phyloP scores from a whole-genome alignment of 495 filamentous ascomycete genomes.

The Aspergillus affinis region DNA sequence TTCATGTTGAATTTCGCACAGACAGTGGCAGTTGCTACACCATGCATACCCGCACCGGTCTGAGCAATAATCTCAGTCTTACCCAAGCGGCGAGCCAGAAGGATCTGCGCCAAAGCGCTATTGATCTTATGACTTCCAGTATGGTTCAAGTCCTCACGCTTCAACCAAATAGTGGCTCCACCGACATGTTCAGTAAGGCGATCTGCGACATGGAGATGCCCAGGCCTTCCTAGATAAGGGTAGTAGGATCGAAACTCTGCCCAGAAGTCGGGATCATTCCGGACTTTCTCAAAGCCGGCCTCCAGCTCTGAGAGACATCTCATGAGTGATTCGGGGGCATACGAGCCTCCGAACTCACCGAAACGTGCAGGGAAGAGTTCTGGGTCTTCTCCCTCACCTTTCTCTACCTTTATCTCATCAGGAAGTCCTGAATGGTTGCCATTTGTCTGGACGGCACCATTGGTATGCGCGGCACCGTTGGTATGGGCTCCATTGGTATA shows the following conservation, averaged over 20 bases:
- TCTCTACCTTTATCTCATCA: no score
- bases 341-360: conserved; percentile 75
- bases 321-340: conserved; percentile 88
- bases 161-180: conserved; percentile 94
- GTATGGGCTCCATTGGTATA: no score
- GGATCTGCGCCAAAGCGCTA: conserved; percentile 88
- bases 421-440: no score
- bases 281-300: conserved; percentile 73
- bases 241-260: conserved; percentile 88
- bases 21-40: conserved; percentile 92
- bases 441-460: no score
- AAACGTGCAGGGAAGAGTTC: not conserved
- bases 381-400: no score
- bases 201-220: conserved; percentile 76
- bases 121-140: conserved; percentile 93
- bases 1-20: conserved; percentile 96
- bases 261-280: conserved; percentile 82
- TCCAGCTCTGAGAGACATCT: conserved; percentile 83
- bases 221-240: conserved; percentile 84
- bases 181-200: conserved; percentile 72
- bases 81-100: conserved; percentile 78
- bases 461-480: no score
- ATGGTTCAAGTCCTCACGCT: conserved; percentile 92
- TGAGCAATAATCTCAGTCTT: conserved; percentile 96
- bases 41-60: conserved; percentile 94